Conservation (phyloP, 257 asterid genomes). For the Scutellaria minor region DNA sequence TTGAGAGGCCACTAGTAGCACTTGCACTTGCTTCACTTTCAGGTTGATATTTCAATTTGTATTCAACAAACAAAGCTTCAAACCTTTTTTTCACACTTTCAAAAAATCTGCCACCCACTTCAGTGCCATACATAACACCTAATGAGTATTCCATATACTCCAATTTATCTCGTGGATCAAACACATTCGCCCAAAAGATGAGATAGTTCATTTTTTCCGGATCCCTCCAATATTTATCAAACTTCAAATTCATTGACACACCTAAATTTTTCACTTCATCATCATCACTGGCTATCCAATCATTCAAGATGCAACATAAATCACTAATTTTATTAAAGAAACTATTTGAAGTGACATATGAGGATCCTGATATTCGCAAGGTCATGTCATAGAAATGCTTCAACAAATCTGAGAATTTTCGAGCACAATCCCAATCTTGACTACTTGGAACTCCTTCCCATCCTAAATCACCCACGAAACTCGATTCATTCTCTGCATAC, state of each 20-base stretch:
- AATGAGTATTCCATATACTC: background rate
- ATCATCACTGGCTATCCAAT: background rate
- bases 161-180: slow-evolving; percentile 2
- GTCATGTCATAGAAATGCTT: no score
- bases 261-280: background rate
- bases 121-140: background rate
- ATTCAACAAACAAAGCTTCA: background rate
- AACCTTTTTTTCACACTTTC: background rate
- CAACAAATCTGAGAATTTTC: no score
- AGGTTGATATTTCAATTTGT: background rate
- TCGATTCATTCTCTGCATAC: no score
- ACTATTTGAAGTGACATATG: no score
- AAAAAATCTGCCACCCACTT: background rate
- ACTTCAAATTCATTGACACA: background rate
- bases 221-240: background rate
- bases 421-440: no score
- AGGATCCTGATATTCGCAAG: no score
- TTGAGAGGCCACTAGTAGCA: background rate
- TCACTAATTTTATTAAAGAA: no score
- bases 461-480: no score
- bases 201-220: background rate
- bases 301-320: background rate
- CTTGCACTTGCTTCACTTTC: background rate
- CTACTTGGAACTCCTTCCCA: no score
- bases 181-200: slow-evolving; percentile 12